Base-by-base conservation (phyloP, 225 moss, liverwort and hornwort genomes). In the Lunularia cruciata region DNA sequence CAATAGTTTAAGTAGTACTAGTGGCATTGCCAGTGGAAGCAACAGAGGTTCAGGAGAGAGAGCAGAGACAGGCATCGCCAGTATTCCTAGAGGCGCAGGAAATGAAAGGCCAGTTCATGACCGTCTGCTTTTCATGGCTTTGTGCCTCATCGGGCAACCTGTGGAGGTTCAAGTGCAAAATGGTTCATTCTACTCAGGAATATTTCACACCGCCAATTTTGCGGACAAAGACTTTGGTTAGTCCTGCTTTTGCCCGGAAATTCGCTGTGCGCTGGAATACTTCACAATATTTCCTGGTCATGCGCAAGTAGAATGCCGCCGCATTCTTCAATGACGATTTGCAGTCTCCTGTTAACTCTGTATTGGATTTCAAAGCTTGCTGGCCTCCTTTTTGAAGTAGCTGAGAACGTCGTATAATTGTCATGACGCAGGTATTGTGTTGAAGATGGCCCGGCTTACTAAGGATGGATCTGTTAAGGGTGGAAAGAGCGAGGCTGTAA, bases 161-260 rank as follows among this genome's bases (percentile, higher is more conserved):
- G 92, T 95, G 64, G 92, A 95, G 69, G 95, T 95, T 67, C 92
- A 95, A 72, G 83, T 83, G 52, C 77, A 77, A 72, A 90, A 87
- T 68, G 95, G 95, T 32, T 85, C 77, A 22, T 86, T 87, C 9
- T 95, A 86, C 67, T 84, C 90, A 53, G 92, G 92, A 66, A 95
- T 92, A 69, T 90, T 90, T 64, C 86, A 90, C 81, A 73, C 81
- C 12, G 82, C 84, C 39, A 72, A 79, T 48, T n/a, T n/a, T n/a
- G 57, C 66, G 68, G 94, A 89, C 32, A 88, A 89, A 46, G 92
- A 92, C 8, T 91, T 87, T 71, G 95, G 95, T 95, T 72, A 76
- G 73, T 33, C 33, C 26, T 45, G 22, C n/a, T n/a, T n/a, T n/a
- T n/a, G n/a, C n/a, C n/a, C n/a, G n/a, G n/a, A n/a, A n/a, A n/a